A percentile compares a stretch with the other conserved stretches of the same genome.
Conservation (phyloP, 257 asterid genomes). For the Lantana camara region DNA sequence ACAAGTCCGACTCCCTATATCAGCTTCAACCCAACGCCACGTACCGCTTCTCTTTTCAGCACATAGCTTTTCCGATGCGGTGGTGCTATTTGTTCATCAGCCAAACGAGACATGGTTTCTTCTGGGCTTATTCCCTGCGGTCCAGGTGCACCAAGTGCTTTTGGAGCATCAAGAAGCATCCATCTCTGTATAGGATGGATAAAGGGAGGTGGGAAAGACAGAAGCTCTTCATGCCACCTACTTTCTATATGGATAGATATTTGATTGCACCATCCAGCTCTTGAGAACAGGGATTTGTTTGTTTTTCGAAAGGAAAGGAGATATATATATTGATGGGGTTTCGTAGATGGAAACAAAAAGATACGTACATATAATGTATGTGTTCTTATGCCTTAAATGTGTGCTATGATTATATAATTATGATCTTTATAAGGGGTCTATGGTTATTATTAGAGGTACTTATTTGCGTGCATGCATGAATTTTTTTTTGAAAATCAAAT, state of each 20-base stretch:
- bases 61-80: conserved; percentile 62
- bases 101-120: conserved; percentile 42
- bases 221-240: conserved; percentile 43
- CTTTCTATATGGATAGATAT: conserved; percentile 11
- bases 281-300: too few species aligned
- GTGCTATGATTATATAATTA: too few species aligned
- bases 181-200: conserved; percentile 46
- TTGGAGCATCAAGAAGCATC: conserved; percentile 58
- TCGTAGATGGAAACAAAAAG: too few species aligned
- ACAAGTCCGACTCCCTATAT: conserved; percentile 30
- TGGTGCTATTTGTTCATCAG: conserved; percentile 61
- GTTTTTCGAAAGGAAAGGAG: too few species aligned
- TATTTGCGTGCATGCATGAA: too few species aligned
- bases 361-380: too few species aligned
- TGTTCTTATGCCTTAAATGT: too few species aligned
- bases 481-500: too few species aligned
- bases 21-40: conserved; percentile 37
- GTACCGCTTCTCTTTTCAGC: conserved; percentile 37
- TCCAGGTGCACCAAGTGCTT: conserved; percentile 60
- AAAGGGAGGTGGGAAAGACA: conserved; percentile 60
- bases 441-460: too few species aligned
- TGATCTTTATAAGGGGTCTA: too few species aligned
- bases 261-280: background rate
- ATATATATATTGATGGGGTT: too few species aligned
- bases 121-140: conserved; percentile 61